A percentile compares a stretch with the other conserved stretches of the same genome.
Evolutionary conservation across 108 stramenopile genomes (phyloP).

Genomic region (Epithemia pelagica): DNA sequence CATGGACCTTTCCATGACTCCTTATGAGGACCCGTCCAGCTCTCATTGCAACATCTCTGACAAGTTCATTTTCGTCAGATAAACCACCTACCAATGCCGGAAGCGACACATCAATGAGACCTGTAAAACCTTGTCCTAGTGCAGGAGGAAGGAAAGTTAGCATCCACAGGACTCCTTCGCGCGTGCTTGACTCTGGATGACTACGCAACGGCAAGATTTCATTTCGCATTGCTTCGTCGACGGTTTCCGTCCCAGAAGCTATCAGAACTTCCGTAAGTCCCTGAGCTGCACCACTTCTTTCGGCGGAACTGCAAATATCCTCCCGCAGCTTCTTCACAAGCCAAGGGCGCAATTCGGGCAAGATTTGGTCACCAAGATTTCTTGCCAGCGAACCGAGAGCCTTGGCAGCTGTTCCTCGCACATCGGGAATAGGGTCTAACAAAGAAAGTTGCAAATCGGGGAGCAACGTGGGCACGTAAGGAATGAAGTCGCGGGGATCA

Average conservation of each 20-base stretch:
- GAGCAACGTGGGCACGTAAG: conserved; percentile 88
- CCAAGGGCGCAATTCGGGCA: conserved; percentile 93
- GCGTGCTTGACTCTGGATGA: conserved; percentile 82
- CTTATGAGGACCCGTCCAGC: conserved; percentile 93
- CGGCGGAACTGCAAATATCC: conserved; percentile 77
- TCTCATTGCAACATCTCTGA: conserved; percentile 91
- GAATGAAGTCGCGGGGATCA: conserved; percentile 89
- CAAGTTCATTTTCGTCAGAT: conserved; percentile 90
- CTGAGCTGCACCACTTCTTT: conserved; percentile 96
- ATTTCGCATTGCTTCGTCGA: conserved; percentile 68
- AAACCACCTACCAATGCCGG: conserved; percentile 92
- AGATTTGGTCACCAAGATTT: conserved; percentile 87
- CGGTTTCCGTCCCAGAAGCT: conserved; percentile 61
- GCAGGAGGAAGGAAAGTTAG: conserved; percentile 96
- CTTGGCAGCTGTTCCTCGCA: conserved; percentile 87
- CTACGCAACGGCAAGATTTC: conserved; percentile 86
- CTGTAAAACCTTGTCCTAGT: conserved; percentile 79
- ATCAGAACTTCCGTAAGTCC: conserved; percentile 89
- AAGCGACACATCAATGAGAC: conserved; percentile 79
- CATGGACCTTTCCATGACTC: conserved; percentile 85
- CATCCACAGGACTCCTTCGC: conserved; percentile 99
- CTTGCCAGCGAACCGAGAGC: conserved; percentile 88
- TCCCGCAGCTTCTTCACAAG: conserved; percentile 78
- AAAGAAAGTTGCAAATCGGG: conserved; percentile 87
- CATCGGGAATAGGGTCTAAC: conserved; percentile 97